Evolutionary conservation across 2,329 filamentous ascomycete species (phyloP), one percentile per base, ranked within the genome.

Genomic region (Arthroderma sp.): DNA sequence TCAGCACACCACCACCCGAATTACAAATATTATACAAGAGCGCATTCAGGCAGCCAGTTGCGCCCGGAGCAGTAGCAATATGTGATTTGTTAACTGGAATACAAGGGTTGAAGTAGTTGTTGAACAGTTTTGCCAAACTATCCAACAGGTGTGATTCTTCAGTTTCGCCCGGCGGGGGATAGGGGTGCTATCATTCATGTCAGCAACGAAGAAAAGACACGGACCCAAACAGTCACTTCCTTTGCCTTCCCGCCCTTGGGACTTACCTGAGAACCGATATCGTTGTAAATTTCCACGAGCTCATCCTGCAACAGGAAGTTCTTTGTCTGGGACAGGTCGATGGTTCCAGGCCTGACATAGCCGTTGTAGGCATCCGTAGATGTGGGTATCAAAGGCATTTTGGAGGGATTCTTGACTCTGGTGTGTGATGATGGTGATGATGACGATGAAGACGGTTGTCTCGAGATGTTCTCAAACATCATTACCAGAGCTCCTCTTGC

Each of bases 1-100:
- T 57, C 0, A 72, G 60, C 0, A 71, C 56, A 0, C 66, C 67
- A 53, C 72, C 70, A 19, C 67, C 69, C 1, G 63, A 39, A 7
- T 71, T 67, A 57, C 68, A 71, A 19, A 73, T 67, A 33, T 66
- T 67, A 54, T 62, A 64, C 2, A 72, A 54, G 7, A 73, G 54
- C 6, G 66, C 61, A 21, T 71, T 66, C 21, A 70, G 54, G 38
- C 55, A 58, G 2, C 55, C 49, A 8, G 47, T 39, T 4, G 58
- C 63, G 8, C 65, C 65, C 9, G 65, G 61, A 4, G 58, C 65
- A 1, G 59, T 59, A 1, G 55, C 57, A 1, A 70, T 28, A 25
- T 68, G 65, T 23, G 57, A 52, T 5, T 62, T 33, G 2, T 55
- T 31, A 1, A 70, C 64, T 6, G 59, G 60, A 11, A 56, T 55